Evolutionary conservation across 1,284 basidiomycete genomes (phyloP), one percentile per base, ranked within the genome.

Genomic region (Boletellus dicymbophilus): DNA sequence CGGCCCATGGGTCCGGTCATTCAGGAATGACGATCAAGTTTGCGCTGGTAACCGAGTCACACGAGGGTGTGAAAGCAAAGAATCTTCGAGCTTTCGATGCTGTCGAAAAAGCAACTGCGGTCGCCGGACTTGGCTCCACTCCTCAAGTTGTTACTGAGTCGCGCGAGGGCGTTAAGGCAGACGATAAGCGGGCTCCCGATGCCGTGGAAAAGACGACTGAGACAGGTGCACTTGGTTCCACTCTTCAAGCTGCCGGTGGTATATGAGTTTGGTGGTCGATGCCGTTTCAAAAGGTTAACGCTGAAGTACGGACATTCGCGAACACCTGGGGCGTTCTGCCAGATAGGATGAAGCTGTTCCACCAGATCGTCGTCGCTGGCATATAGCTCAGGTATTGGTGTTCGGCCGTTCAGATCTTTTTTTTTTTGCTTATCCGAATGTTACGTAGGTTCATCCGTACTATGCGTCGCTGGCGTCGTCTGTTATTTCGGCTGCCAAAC

Each of bases 301-400:
- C 27, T 12, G 7, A 44, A 6, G 42, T 13, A 18, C 30, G 34
- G 34, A 15, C 41, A 21, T 41, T 36, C 15, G 16, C 34, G 16
- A 25, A 11, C 22, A 16, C 33, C 6, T 51, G 37, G 37, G 25
- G 11, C 4, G 31, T 44, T 26, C 21, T 49, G 7, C 12, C 45
- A 25, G 1, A 41, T 3, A 25, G 28, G 13, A 21, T 52, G 26
- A 6, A 21, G 4, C 13, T 50, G 11, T 40, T 52, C 7, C 18
- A 44, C 37, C 18, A 44, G 12, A 37, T 51, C 2, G 53, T 55
- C 8, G 8, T 30, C 10, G 28, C n/a, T n/a, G n/a, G n/a, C n/a
- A 23, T 12, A n/a, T 51, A 5, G 48, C 46, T 5, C 5, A 33
- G 34, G 52, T 54, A 45, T 15, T 34, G n/a, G n/a, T n/a, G n/a